Evolutionary conservation across 176 grass and related monocot genomes (phyloP).

Genomic region (Cenchrus fungigraminus): DNA sequence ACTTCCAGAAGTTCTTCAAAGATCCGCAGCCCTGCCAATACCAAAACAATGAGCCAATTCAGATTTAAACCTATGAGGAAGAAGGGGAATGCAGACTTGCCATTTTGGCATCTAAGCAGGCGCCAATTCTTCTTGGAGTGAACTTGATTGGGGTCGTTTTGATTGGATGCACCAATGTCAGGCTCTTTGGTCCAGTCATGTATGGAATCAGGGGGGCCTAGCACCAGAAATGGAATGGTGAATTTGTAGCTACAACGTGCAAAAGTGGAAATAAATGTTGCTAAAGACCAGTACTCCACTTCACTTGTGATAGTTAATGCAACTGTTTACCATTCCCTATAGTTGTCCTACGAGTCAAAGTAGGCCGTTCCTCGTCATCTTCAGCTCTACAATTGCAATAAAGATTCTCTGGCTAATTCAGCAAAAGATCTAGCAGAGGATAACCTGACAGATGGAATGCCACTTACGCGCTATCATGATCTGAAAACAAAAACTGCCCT

Average conservation of each 20-base stretch:
- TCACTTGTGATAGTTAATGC: slow-evolving; percentile 16
- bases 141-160: slow-evolving; percentile 58
- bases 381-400: slow-evolving; percentile 53
- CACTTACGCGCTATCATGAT: slow-evolving; percentile 73
- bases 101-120: slow-evolving; percentile 93
- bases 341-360: slow-evolving; percentile 61
- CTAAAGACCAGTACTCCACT: neutral
- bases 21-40: slow-evolving; percentile 80
- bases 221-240: slow-evolving; percentile 11
- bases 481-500: slow-evolving; percentile 65
- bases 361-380: slow-evolving; percentile 74
- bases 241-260: slow-evolving; percentile 8
- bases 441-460: slow-evolving; percentile 28
- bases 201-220: slow-evolving; percentile 87
- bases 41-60: neutral
- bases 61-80: neutral
- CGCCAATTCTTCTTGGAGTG: slow-evolving; percentile 89
- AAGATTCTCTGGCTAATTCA: neutral
- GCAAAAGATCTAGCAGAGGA: neutral
- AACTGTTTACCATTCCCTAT: slow-evolving; percentile 74
- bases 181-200: slow-evolving; percentile 86
- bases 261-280: neutral
- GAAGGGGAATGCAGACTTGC: slow-evolving; percentile 45
- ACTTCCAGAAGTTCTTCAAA: slow-evolving; percentile 90
- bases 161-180: slow-evolving; percentile 57